Conservation (phyloP, 345 rosid species). For the Lagerstroemia speciosa region DNA sequence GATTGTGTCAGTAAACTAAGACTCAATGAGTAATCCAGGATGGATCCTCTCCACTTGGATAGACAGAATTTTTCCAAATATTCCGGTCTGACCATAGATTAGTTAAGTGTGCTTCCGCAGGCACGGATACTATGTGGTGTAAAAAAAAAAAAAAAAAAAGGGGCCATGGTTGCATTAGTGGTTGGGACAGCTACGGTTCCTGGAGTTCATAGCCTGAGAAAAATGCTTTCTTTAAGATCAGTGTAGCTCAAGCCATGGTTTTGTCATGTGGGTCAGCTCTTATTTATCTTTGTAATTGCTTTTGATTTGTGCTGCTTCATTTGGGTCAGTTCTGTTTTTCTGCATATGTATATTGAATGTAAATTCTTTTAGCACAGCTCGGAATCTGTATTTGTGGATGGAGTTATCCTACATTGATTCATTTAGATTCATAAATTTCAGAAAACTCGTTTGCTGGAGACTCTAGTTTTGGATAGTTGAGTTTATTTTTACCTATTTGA, state of each 20-base stretch:
- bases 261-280: not conserved
- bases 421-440: not conserved
- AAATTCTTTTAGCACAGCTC: too few species aligned
- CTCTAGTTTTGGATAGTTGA: not conserved
- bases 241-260: not conserved
- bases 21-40: too few species aligned
- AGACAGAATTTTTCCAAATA: too few species aligned
- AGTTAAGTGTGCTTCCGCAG: too few species aligned
- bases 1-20: too few species aligned
- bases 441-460: not conserved
- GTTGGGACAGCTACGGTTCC: not conserved
- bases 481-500: not conserved
- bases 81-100: too few species aligned
- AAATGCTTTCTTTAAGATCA: constrained; percentile 16
- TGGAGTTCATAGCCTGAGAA: constrained; percentile 7
- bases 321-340: not conserved
- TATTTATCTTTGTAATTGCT: not conserved
- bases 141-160: too few species aligned
- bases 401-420: not conserved
- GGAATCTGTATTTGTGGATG: not conserved
- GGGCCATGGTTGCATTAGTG: too few species aligned
- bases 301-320: not conserved
- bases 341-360: too few species aligned
- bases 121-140: too few species aligned
- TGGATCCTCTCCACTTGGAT: too few species aligned